These are phyloP conservation scores for Capsella bursapastoris DNA, from an alignment of 345 rosid genomes.

Conservation along the genomic window DNA sequence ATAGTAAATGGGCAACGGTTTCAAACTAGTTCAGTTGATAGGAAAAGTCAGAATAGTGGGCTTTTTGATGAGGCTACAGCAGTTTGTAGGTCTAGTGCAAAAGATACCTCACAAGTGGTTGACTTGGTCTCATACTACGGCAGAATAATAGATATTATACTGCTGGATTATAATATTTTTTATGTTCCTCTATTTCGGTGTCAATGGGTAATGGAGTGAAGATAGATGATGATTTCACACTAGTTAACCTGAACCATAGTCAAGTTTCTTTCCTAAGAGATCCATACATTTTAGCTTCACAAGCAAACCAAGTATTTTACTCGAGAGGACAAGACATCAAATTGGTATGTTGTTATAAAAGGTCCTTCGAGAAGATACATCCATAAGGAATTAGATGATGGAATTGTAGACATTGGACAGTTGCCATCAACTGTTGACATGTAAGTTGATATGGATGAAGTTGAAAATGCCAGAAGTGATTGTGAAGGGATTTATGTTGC, in stretches of 20 bases:
- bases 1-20: slow-evolving; percentile 4
- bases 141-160: neutral
- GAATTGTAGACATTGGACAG: neutral
- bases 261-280: neutral
- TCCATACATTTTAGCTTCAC: neutral
- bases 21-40: neutral
- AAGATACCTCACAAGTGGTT: neutral
- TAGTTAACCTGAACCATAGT: neutral
- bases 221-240: neutral
- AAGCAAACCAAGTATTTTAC: neutral
- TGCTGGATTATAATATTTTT: neutral
- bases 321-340: neutral
- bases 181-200: neutral
- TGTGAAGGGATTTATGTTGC: slow-evolving; percentile 4
- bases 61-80: neutral
- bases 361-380: neutral
- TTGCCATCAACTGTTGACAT: neutral
- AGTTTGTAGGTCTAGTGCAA: neutral
- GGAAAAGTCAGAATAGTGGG: slow-evolving; percentile 2
- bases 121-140: neutral
- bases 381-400: neutral
- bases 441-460: neutral
- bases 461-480: neutral
- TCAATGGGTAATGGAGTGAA: slow-evolving; percentile 7
- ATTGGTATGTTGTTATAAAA: neutral